Evolutionary conservation across 208 protist species (phyloP), one percentile per base, ranked within the genome.

Genomic region (Naegleria fowleri): DNA sequence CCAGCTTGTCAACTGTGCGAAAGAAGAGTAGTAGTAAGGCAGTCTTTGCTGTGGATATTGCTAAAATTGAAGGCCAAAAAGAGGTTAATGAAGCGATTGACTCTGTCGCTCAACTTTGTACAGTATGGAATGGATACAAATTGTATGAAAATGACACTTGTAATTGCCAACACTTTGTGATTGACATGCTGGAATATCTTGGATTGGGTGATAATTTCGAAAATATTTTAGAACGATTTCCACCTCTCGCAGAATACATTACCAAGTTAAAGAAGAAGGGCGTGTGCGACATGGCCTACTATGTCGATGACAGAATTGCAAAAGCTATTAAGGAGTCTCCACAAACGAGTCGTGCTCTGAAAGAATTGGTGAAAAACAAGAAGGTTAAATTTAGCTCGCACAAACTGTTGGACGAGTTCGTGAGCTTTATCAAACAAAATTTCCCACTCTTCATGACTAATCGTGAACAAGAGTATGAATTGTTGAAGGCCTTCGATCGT

Each of bases 81-180:
- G 36, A 58, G 39, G 41, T 89, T 25, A 67, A 88, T 13, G 85
- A 88, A 88, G 85, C 22, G 6, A 29, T 88, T 38, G 86, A 89
- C 39, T 79, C 67, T 36, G 29, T 79, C 5, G 67, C 67, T 79
- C 67, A 79, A 79, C n/a, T 79, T 9, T 79, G 67, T 79, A 79
- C 67, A 36, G 67, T 79, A 79, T 79, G 67, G 67, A 79, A 79
- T 33, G 67, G 67, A 36, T 79, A 79, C 29, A 79, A 79, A n/a
- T 13, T 79, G 19, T 79, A 79, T 79, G 67, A 79, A 79, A 86
- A 86, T 86, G 33, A 39, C 9, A 48, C 38, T 48, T 48, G 40
- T 40, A 86, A 86, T 29, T 86, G 83, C 29, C 83, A 86, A 86
- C 83, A 86, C 25, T 79, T 79, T 79, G 67, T 79, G 6, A 79